A percentile compares a stretch with the other conserved stretches of the same genome.
Conservation (phyloP, 495 filamentous ascomycete species). For the Parmelia sp. region DNA sequence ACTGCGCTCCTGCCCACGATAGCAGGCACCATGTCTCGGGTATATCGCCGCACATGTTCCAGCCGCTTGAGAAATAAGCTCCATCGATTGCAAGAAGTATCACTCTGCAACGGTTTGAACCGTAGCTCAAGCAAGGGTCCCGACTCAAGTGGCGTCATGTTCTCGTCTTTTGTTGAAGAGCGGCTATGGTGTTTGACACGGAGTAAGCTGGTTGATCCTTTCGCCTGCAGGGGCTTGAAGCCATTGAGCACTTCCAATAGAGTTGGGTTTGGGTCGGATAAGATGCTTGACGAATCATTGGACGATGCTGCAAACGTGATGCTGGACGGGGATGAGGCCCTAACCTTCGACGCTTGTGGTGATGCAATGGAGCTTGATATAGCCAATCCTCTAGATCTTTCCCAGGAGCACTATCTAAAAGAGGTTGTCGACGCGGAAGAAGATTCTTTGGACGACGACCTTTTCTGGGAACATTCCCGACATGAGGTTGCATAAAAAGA, state of each 20-base stretch:
- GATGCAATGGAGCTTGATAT: constrained; percentile 4
- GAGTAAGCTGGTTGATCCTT: background rate
- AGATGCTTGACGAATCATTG: constrained; percentile 6
- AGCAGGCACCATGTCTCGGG: constrained; percentile 11
- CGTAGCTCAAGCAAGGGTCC: background rate
- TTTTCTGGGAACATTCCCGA: background rate
- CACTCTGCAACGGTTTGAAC: background rate
- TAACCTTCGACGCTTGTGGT: background rate
- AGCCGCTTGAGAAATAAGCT: constrained; percentile 6
- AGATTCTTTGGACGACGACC: background rate
- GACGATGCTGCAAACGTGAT: background rate
- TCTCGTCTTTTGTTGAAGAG: background rate
- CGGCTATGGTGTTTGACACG: constrained; percentile 13
- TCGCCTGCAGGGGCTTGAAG: background rate
- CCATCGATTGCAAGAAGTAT: background rate
- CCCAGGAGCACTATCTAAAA: background rate
- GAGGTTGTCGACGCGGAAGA: background rate
- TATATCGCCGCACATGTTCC: constrained; percentile 12
- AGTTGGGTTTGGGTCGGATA: background rate
- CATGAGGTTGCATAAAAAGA: background rate
- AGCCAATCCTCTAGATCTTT: background rate
- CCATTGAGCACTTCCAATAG: background rate
- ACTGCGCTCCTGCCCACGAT: constrained; percentile 34
- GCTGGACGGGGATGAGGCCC: background rate
- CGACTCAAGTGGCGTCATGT: background rate